Conservation (phyloP, 2,329 filamentous ascomycete species). For the Diaporthe sp. region DNA sequence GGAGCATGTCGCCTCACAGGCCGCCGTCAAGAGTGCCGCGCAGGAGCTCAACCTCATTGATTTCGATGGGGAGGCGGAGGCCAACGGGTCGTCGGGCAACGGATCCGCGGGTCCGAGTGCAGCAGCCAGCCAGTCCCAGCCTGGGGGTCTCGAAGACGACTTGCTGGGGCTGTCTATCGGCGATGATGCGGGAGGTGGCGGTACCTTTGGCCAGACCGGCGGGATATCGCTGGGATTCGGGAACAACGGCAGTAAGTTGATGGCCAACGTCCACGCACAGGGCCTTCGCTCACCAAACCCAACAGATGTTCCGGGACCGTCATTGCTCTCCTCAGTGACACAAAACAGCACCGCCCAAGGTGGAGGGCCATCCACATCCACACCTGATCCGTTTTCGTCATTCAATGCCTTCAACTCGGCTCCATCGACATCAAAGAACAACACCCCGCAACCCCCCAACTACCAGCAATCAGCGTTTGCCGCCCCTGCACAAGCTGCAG, state of each 20-base stretch:
- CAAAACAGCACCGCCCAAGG: slow-evolving; percentile 71
- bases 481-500: slow-evolving; percentile 58
- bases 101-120: slow-evolving; percentile 45
- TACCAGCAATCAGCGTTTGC: slow-evolving; percentile 63
- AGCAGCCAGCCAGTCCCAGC: slow-evolving; percentile 59
- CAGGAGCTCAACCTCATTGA: slow-evolving; percentile 95
- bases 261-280: no score
- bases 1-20: slow-evolving; percentile 58
- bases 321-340: slow-evolving; percentile 74
- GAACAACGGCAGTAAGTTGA: slow-evolving; percentile 73
- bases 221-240: slow-evolving; percentile 87
- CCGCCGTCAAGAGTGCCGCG: slow-evolving; percentile 72
- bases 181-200: slow-evolving; percentile 58
- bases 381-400: slow-evolving; percentile 63
- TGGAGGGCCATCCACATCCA: slow-evolving; percentile 53
- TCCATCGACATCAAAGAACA: slow-evolving; percentile 62
- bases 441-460: slow-evolving; percentile 65
- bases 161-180: slow-evolving; percentile 89
- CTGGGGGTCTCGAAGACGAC: slow-evolving; percentile 85
- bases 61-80: slow-evolving; percentile 78
- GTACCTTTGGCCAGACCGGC: slow-evolving; percentile 79
- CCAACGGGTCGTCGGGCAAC: slow-evolving; percentile 58
- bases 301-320: slow-evolving; percentile 74
- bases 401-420: slow-evolving; percentile 70
- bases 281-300: slow-evolving; percentile 46